These are phyloP conservation scores for Penicillium manginii DNA, from an alignment of 495 filamentous ascomycete genomes.

Conservation along the genomic window DNA sequence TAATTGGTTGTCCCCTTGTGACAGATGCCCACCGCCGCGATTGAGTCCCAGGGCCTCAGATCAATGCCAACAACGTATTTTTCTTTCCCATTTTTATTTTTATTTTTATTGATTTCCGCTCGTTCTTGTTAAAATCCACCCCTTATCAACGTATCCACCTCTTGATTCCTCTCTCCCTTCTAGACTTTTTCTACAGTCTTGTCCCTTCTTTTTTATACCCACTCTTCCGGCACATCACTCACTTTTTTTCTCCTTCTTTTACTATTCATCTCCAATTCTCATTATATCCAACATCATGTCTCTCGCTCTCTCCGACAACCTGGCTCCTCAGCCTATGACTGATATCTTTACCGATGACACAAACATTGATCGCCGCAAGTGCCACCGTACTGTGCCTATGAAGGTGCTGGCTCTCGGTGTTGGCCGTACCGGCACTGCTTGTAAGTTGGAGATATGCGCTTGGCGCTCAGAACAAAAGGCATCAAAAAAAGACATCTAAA, in stretches of 20 bases:
- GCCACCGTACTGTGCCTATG: constrained; percentile 67
- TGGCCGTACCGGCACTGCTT: constrained; percentile 69
- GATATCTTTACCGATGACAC: constrained; percentile 60
- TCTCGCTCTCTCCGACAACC: constrained; percentile 46
- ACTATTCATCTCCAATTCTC: constrained; percentile 1
- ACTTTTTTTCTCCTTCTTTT: constrained; percentile 7
- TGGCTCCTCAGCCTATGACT: constrained; percentile 48
- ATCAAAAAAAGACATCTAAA: background rate
- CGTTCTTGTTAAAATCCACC: background rate
- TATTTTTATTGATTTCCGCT: constrained; percentile 8
- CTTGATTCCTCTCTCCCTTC: constrained; percentile 26
- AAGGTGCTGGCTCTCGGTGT: constrained; percentile 66
- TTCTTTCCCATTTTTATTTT: constrained; percentile 14
- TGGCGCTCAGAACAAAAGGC: background rate
- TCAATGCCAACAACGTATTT: constrained; percentile 6
- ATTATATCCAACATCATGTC: constrained; percentile 37
- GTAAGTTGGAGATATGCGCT: constrained; percentile 39
- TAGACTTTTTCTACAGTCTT: constrained; percentile 34
- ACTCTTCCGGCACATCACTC: constrained; percentile 8
- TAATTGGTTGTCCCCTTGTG: constrained; percentile 25
- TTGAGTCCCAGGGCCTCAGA: constrained; percentile 18
- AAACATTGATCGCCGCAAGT: constrained; percentile 64
- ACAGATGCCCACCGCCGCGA: constrained; percentile 21
- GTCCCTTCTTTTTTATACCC: constrained; percentile 29
- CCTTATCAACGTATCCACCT: constrained; percentile 26